Conservation (phyloP, 148 eudicot species). For the Fagopyrum tataricum region DNA sequence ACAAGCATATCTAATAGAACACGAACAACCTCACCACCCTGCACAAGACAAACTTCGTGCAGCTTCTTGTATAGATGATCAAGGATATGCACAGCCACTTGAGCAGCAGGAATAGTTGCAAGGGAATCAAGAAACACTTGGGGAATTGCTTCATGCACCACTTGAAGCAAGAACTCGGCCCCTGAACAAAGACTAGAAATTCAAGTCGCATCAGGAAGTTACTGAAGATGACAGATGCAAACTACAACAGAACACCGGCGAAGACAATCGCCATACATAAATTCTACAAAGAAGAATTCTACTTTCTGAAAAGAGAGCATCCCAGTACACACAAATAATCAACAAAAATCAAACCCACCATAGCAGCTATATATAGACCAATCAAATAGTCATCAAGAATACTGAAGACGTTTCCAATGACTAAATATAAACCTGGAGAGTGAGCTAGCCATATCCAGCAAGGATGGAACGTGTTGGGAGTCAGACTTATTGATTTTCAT, state of each 20-base stretch:
- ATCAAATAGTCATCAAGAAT: background rate
- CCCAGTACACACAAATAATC: background rate
- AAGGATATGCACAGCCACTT: slow-evolving; percentile 69
- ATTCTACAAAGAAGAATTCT: background rate
- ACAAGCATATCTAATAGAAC: slow-evolving; percentile 11
- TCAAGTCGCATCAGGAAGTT: slow-evolving; percentile 31
- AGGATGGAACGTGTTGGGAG: slow-evolving; percentile 44
- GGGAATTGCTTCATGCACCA: slow-evolving; percentile 71
- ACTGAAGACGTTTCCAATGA: background rate
- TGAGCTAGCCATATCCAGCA: slow-evolving; percentile 78
- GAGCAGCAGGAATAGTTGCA: slow-evolving; percentile 59
- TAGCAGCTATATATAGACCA: background rate
- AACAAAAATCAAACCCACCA: background rate
- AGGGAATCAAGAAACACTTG: slow-evolving; percentile 37
- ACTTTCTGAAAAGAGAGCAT: background rate
- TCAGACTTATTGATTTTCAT: slow-evolving; percentile 36
- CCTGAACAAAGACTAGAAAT: slow-evolving; percentile 81
- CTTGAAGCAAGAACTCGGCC: slow-evolving; percentile 70
- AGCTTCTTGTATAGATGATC: slow-evolving; percentile 71
- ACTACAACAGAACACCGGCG: background rate
- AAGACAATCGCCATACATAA: background rate
- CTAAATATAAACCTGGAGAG: slow-evolving; percentile 55
- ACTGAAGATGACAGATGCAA: background rate
- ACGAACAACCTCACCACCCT: slow-evolving; percentile 76
- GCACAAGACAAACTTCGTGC: slow-evolving; percentile 70